phyloP scores from a whole-genome alignment of 371 early-diverging fungal species.

The Nematocida ironsii region DNA sequence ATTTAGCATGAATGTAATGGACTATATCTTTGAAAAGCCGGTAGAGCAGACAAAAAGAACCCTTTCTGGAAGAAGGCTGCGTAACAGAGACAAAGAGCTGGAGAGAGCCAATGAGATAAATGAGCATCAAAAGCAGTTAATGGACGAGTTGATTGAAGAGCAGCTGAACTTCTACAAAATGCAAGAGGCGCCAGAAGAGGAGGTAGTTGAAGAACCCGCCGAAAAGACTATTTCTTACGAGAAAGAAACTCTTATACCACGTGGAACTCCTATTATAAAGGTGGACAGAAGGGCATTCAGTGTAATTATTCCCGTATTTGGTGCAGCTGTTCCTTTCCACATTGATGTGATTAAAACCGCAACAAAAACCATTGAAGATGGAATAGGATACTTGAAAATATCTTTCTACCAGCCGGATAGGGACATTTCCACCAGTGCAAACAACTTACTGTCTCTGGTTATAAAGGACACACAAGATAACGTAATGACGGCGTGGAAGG shows the following conservation, averaged over 20 bases:
- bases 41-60: conserved; percentile 50
- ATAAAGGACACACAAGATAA: conserved; percentile 71
- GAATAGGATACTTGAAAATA: conserved; percentile 83
- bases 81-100: conserved; percentile 66
- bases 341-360: conserved; percentile 88
- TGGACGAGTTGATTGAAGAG: conserved; percentile 69
- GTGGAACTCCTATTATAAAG: conserved; percentile 72
- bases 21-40: conserved; percentile 45
- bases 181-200: conserved; percentile 29
- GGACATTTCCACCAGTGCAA: conserved; percentile 72
- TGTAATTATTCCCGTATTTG: conserved; percentile 88
- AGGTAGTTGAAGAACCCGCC: conserved; percentile 32
- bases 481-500: conserved; percentile 72
- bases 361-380: conserved; percentile 87
- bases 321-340: conserved; percentile 95
- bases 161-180: conserved; percentile 60
- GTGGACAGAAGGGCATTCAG: conserved; percentile 83
- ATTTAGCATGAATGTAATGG: conserved; percentile 13
- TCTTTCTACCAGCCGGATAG: conserved; percentile 86
- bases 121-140: conserved; percentile 71
- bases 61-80: conserved; percentile 63
- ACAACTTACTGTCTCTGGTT: conserved; percentile 47
- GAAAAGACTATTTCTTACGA: conserved; percentile 56
- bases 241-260: conserved; percentile 65
- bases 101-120: conserved; percentile 65